These are phyloP conservation scores for Kingdonia uniflora DNA, from an alignment of 164 flowering plant species.

Conservation along the genomic window DNA sequence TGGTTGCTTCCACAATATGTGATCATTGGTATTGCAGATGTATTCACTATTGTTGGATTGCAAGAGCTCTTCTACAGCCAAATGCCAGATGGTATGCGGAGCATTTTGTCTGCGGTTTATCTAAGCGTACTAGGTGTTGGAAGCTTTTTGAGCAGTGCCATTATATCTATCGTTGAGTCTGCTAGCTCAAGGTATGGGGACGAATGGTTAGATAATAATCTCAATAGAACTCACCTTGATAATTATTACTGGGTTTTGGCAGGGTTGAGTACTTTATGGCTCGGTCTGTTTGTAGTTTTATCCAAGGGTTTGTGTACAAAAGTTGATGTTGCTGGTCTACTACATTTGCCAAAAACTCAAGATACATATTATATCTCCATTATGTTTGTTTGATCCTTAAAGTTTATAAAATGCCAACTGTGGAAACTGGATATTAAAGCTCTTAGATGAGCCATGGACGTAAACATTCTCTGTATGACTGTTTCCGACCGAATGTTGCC, in stretches of 20 bases:
- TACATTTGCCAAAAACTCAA: too few species aligned
- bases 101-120: slow-evolving; percentile 31
- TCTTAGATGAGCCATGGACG: too few species aligned
- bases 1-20: slow-evolving; percentile 44
- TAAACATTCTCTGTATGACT: too few species aligned
- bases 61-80: slow-evolving; percentile 49
- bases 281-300: slow-evolving; percentile 21
- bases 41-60: slow-evolving; percentile 27
- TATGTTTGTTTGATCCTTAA: too few species aligned
- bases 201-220: slow-evolving; percentile 33
- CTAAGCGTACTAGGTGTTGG: slow-evolving; percentile 33
- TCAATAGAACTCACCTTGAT: slow-evolving; percentile 34
- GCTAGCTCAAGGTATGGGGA: slow-evolving; percentile 20
- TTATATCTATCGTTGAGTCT: slow-evolving; percentile 25
- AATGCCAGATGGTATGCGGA: slow-evolving; percentile 36
- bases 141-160: slow-evolving; percentile 26
- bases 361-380: too few species aligned
- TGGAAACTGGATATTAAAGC: too few species aligned
- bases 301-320: slow-evolving; percentile 28
- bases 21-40: slow-evolving; percentile 24
- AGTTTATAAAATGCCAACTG: too few species aligned
- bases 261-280: slow-evolving; percentile 21
- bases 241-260: slow-evolving; percentile 38
- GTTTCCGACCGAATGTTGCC: too few species aligned
- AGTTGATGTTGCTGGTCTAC: too few species aligned